Conservation (phyloP, 305 asterid species). For the Fraxinus platypoda region DNA sequence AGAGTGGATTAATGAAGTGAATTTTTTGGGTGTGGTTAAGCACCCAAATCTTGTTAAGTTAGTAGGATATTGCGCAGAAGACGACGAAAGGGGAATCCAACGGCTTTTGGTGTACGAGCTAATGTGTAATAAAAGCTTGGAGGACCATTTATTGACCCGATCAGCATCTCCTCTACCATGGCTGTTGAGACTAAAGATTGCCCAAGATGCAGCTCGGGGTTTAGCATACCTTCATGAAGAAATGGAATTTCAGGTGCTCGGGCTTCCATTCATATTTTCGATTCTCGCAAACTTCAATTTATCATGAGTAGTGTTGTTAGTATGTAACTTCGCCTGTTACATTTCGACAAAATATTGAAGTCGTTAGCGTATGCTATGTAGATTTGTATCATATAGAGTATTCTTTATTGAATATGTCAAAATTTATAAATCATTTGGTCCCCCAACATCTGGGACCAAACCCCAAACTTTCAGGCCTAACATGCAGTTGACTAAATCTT, state of each 20-base stretch:
- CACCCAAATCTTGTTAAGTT: conserved; percentile 88
- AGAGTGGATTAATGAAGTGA: conserved; percentile 94
- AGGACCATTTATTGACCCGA: conserved; percentile 71
- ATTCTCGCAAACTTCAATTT: neutral
- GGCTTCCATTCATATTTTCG: neutral
- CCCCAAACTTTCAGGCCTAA: neutral
- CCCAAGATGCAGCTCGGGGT: conserved; percentile 92
- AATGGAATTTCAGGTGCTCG: conserved; percentile 89
- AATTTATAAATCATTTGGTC: neutral
- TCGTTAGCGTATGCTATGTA: neutral
- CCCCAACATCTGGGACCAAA: neutral
- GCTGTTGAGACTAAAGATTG: conserved; percentile 65
- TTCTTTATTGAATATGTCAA: neutral
- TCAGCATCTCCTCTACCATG: conserved; percentile 62
- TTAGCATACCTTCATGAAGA: conserved; percentile 89
- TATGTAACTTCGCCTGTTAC: neutral
- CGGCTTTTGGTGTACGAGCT: conserved; percentile 85
- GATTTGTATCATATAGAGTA: neutral
- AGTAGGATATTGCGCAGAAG: conserved; percentile 91
- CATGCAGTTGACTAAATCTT: neutral
- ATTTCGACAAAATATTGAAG: neutral
- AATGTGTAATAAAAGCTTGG: conserved; percentile 84
- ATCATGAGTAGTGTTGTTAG: neutral
- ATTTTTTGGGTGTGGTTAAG: conserved; percentile 70
- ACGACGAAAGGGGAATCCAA: conserved; percentile 92